These are phyloP conservation scores for Halophytophthora batemanensis DNA, from an alignment of 352 stramenopile genomes.

Conservation along the genomic window DNA sequence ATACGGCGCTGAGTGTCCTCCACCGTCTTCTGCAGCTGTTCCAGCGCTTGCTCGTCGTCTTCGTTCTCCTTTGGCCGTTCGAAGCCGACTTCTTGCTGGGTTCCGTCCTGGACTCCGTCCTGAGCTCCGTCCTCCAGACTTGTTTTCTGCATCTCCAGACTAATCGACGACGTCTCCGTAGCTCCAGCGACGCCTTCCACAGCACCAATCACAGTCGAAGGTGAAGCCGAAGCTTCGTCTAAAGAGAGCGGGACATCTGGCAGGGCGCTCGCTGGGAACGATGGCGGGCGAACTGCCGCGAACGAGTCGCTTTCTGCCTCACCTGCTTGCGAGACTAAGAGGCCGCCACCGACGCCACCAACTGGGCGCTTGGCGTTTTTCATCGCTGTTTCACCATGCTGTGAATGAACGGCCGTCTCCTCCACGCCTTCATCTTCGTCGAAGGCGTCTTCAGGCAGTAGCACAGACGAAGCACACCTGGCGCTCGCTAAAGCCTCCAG, in stretches of 20 bases:
- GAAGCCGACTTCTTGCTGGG: not conserved
- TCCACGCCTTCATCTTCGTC: conserved; percentile 14
- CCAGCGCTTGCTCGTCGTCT: conserved; percentile 19
- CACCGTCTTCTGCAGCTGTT: conserved; percentile 31
- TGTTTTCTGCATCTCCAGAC: conserved; percentile 6
- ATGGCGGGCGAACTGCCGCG: conserved; percentile 8
- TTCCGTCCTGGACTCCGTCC: not conserved
- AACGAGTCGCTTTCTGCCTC: conserved; percentile 17
- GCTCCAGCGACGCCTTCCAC: not conserved
- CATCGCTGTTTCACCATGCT: not conserved
- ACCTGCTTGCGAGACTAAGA: conserved; percentile 9
- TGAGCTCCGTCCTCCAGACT: not conserved
- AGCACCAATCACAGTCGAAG: not conserved
- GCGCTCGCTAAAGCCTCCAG: conserved; percentile 35
- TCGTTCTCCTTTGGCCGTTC: no score
- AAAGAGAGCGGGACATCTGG: conserved; percentile 13
- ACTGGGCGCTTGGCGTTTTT: not conserved
- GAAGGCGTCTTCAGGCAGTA: conserved; percentile 25
- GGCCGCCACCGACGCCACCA: conserved; percentile 1
- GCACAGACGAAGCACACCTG: conserved; percentile 9
- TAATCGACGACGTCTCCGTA: conserved; percentile 3
- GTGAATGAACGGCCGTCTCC: not conserved
- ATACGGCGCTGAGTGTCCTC: conserved; percentile 35
- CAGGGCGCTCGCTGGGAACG: conserved; percentile 11
- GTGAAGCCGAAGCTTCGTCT: not conserved